phyloP scores from a whole-genome alignment of 345 rosid species.

The Orychophragmus violaceus region DNA sequence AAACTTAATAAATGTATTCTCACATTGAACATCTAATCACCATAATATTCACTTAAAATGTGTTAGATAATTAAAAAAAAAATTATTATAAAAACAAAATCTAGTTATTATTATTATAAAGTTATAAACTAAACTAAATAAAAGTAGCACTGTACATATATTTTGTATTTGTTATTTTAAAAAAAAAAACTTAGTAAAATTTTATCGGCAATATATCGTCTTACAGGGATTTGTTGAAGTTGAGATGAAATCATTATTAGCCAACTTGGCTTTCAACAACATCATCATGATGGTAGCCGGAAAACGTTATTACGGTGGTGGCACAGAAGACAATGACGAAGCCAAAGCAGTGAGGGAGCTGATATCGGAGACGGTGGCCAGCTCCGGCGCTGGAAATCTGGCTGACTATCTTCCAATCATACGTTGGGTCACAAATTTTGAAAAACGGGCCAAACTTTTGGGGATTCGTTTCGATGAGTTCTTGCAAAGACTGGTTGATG shows the following conservation, averaged over 20 bases:
- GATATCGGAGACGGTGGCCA: conserved; percentile 24
- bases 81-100: too few relatives aligned
- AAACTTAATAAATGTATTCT: too few relatives aligned
- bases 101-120: too few relatives aligned
- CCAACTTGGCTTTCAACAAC: conserved; percentile 32
- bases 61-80: too few relatives aligned
- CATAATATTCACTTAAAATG: too few relatives aligned
- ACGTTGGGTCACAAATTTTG: conserved; percentile 30
- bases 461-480: conserved; percentile 33
- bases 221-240: conserved; percentile 30
- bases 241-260: conserved; percentile 34
- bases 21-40: too few relatives aligned
- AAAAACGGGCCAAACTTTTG: conserved; percentile 21
- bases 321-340: conserved; percentile 27
- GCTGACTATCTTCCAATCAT: conserved; percentile 46
- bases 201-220: background rate
- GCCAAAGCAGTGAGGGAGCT: conserved; percentile 36
- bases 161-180: too few relatives aligned
- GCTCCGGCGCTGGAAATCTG: conserved; percentile 27
- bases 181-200: background rate
- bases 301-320: conserved; percentile 42
- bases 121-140: background rate
- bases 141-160: background rate
- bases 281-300: conserved; percentile 44
- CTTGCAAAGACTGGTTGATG: conserved; percentile 45